Evolutionary conservation across 768 basidiomycete genomes (phyloP).

Genomic region (Tricholoma hemisulphureum): DNA sequence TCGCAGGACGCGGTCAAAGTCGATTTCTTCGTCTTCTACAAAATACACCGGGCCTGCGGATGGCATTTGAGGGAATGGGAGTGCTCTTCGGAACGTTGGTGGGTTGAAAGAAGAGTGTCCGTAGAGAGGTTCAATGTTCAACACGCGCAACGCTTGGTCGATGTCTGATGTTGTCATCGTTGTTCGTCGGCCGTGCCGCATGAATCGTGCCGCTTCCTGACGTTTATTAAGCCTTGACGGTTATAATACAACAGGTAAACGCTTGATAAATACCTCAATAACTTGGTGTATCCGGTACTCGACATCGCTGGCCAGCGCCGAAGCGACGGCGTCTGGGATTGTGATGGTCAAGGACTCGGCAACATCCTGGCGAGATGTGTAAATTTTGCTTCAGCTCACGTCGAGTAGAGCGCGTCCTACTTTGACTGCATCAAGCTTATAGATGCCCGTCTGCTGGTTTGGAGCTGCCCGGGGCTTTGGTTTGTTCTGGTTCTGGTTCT

Average conservation of each 20-base stretch:
- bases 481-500: conserved; percentile 40
- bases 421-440: conserved; percentile 63
- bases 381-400: background rate
- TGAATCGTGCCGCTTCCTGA: conserved; percentile 95
- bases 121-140: conserved; percentile 96
- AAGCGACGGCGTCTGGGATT: conserved; percentile 69
- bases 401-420: conserved; percentile 30
- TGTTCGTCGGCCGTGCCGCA: conserved; percentile 91
- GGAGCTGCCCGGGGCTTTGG: conserved; percentile 47
- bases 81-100: conserved; percentile 58
- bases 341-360: conserved; percentile 84
- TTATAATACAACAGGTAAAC: background rate
- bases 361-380: conserved; percentile 60
- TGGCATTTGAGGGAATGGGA: conserved; percentile 49
- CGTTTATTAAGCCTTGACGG: background rate
- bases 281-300: conserved; percentile 96
- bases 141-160: conserved; percentile 87
- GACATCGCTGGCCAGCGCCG: conserved; percentile 89
- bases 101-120: conserved; percentile 55
- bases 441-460: conserved; percentile 56
- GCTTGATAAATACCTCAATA: conserved; percentile 59
- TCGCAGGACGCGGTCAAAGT: conserved; percentile 87
- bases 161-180: conserved; percentile 92
- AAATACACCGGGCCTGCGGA: conserved; percentile 80
- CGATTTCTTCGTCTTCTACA: conserved; percentile 95